Percentiles rank a stretch among this genome's conserved stretches.
phyloP scores from a whole-genome alignment of 2,329 filamentous ascomycete species.

The Zalaria sp. region DNA sequence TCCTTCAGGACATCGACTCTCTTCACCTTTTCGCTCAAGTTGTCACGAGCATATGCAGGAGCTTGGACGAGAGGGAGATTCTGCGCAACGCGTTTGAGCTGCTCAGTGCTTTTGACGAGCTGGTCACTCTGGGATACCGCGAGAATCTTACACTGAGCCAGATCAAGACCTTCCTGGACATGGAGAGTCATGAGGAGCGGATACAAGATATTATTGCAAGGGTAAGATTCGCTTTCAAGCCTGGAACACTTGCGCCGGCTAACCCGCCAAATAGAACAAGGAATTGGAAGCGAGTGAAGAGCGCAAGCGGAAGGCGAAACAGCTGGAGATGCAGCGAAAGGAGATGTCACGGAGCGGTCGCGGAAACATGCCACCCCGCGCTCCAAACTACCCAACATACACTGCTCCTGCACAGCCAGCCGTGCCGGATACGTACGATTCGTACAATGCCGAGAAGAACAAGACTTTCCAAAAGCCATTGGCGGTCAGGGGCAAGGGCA shows the following conservation, averaged over 20 bases:
- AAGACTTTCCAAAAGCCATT: slow-evolving; percentile 66
- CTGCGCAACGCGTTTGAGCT: slow-evolving; percentile 89
- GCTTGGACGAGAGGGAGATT: slow-evolving; percentile 89
- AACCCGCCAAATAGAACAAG: slow-evolving; percentile 56
- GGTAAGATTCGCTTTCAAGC: slow-evolving; percentile 33
- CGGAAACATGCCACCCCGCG: slow-evolving; percentile 46
- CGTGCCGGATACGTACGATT: slow-evolving; percentile 73
- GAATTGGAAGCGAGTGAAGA: slow-evolving; percentile 96
- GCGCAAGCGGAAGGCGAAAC: slow-evolving; percentile 96
- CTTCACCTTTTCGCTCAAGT: slow-evolving; percentile 96
- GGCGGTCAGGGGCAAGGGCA: slow-evolving; percentile 82
- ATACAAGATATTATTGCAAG: slow-evolving; percentile 96
- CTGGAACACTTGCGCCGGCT: too few species aligned
- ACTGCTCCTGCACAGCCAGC: slow-evolving; percentile 62
- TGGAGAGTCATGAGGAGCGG: slow-evolving; percentile 97
- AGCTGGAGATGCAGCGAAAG: slow-evolving; percentile 97
- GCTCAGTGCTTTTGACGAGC: slow-evolving; percentile 90
- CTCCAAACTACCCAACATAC: slow-evolving; percentile 79
- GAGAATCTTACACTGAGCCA: slow-evolving; percentile 94
- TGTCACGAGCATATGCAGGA: slow-evolving; percentile 92
- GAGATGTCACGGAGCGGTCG: slow-evolving; percentile 56
- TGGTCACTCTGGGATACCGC: slow-evolving; percentile 87
- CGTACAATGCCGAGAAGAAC: slow-evolving; percentile 95
- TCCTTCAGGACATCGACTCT: slow-evolving; percentile 97
- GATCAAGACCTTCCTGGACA: slow-evolving; percentile 98